Evolutionary conservation across 2,329 filamentous ascomycete species (phyloP).

Genomic region (Penicillium concentricum): DNA sequence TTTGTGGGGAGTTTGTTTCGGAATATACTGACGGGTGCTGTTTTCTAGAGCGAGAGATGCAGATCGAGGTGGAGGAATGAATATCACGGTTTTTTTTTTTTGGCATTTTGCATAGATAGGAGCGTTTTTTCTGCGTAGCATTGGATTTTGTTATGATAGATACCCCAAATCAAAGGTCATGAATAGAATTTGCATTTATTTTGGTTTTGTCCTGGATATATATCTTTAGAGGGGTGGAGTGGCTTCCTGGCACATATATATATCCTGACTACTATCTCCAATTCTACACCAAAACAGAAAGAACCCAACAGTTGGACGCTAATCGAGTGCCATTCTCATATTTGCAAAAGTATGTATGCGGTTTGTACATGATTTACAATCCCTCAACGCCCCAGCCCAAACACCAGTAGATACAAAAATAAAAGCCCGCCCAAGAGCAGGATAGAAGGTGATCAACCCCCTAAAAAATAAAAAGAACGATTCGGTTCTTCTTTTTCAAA

Average conservation of each 20-base stretch:
- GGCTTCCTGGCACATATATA: background rate
- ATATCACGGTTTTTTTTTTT: background rate
- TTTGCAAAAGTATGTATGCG: constrained; percentile 8
- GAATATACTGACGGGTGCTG: constrained; percentile 4
- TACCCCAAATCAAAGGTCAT: background rate
- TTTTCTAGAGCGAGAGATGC: constrained; percentile 37
- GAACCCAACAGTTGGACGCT: background rate
- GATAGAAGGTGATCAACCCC: background rate
- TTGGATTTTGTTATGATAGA: background rate
- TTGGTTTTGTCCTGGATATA: too few species aligned
- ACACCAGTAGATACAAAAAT: constrained; percentile 2
- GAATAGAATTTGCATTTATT: too few species aligned
- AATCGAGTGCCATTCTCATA: constrained; percentile 1
- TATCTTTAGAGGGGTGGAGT: too few species aligned
- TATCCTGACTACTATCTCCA: background rate
- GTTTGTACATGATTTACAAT: constrained; percentile 8
- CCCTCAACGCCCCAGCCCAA: background rate
- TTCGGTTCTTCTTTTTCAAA: background rate
- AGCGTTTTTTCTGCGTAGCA: constrained; percentile 37
- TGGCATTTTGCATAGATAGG: constrained; percentile 1
- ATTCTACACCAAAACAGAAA: background rate
- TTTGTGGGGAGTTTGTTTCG: background rate
- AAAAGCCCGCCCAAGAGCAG: background rate
- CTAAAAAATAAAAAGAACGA: background rate
- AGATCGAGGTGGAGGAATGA: constrained; percentile 37